Evolutionary conservation across 2,329 filamentous ascomycete genomes (phyloP).

Genomic region (Eutypa lata): DNA sequence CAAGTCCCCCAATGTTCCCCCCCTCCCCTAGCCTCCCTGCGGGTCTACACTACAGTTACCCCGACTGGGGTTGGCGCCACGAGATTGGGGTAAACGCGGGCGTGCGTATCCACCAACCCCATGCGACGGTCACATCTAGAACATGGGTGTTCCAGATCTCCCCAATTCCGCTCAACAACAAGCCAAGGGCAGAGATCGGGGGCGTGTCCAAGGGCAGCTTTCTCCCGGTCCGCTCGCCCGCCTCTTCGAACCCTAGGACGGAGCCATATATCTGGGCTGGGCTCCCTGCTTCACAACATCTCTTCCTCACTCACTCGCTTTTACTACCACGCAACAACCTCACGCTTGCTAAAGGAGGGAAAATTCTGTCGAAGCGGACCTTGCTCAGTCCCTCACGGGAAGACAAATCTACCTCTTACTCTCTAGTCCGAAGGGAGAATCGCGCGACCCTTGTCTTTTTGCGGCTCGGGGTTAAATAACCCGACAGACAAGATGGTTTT

Average conservation of each 20-base stretch:
- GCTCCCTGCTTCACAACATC: background rate
- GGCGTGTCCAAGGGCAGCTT: conserved; percentile 13
- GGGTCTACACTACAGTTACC: conserved; percentile 7
- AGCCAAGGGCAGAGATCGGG: conserved; percentile 9
- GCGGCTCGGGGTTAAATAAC: conserved; percentile 3
- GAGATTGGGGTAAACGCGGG: conserved; percentile 20
- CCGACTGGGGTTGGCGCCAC: conserved; percentile 9
- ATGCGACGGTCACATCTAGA: conserved; percentile 21
- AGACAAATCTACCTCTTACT: background rate
- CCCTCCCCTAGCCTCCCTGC: conserved; percentile 8
- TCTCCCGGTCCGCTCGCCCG: conserved; percentile 29
- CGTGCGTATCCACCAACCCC: conserved; percentile 16
- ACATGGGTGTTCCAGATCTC: conserved; percentile 21
- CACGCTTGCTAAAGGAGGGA: background rate
- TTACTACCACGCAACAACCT: background rate
- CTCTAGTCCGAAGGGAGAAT: background rate
- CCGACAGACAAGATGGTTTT: conserved; percentile 14
- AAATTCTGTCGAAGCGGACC: background rate
- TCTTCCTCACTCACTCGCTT: background rate
- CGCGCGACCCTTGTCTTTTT: too few species aligned
- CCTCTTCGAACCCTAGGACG: conserved; percentile 3
- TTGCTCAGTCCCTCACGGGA: background rate
- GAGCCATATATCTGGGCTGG: background rate
- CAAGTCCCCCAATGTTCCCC: conserved; percentile 6
- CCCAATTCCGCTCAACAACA: conserved; percentile 5